Evolutionary conservation across 129 eudicot species (phyloP), one percentile per base, ranked within the genome.

Genomic region (Saussurea involucrata): DNA sequence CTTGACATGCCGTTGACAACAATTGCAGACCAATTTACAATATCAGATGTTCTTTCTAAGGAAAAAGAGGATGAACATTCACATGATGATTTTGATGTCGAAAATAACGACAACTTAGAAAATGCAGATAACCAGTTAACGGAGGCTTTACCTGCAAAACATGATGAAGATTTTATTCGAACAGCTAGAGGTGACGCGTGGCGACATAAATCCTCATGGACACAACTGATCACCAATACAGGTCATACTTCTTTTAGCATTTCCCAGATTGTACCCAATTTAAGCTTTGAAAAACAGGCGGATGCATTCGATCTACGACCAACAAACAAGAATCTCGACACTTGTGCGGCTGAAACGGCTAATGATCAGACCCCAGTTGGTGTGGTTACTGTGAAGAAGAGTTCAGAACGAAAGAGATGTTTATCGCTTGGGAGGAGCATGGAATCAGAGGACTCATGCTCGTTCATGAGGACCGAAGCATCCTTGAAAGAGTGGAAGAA

Each of bases 171-270:
- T 76, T 72, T 64, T 3, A 78, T 73, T 49, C 84, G 69, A 64
- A 66, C 75, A 58, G 85, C 83, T 8, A 86, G 86, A 85, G 96
- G 97, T 69, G 83, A 86, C 17, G 58, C 88, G 4, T 86, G 99
- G 97, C 78, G 79, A n/a, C 87, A 87, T 76, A 92, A 92, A 71
- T 89, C 92, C 20, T 89, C 99, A 6, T 95, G 96, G 97, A 83
- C 88, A 12, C 90, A 92, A 73, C 77, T 92, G 68, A 84, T 94
- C 70, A 80, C 75, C 57, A 77, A 80, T 66, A 24, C 90, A 69
- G 76, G 37, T 78, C 77, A 71, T 37, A 87, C 76, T 53, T 88
- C 99, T 8, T 95, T 95, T 83, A 92, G 92, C 86, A 83, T 95
- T 57, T 82, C 95, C 13, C 96, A 92, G 55, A 76, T 95, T 74